Evolutionary conservation across 176 grass and related monocot species (phyloP), one percentile per base, ranked within the genome.

Genomic region (Olyra latifolia): DNA sequence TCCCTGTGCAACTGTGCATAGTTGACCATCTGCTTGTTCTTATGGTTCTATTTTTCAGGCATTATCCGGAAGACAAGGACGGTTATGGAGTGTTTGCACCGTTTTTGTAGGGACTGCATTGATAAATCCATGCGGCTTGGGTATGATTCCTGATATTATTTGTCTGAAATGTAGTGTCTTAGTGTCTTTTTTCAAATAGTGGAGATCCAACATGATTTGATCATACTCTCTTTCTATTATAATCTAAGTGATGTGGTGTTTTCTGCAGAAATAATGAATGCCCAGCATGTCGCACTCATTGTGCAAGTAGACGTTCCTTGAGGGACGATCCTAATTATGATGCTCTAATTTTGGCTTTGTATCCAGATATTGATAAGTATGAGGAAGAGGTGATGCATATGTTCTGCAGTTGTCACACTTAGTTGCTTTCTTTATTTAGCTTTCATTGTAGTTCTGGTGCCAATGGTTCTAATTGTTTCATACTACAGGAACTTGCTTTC

Each of bases 61-160:
- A 95, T 95, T 79, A 92, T 95, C 60, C 76, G 89, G 4, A 95
- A 95, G 73, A 95, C 92, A 76, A 89, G 92, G 66, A 95, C 92
- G 9, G 92, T 95, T 73, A 95, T 95, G 92, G 92, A 95, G 78
- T 95, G 92, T 80, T 72, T 95, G 80, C 92, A 95, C 79, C 89
- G 92, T 10, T 95, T 95, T 89, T 95, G 92, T 62, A 89, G 92
- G 83, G 92, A 95, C 54, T 95, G 92, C 81, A 95, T 91, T 75
- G 92, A 95, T 80, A 95, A 92, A 92, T 95, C 92, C 28, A 95
- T 95, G 92, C 76, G 93, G 23, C 93, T 97, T 66, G 91, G 93
- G 93, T 97, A 94, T 87, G 83, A 19, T 44, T 27, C 23, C 40
- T 58, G 32, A 64, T 80, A 17, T 58, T 80, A 66, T 57, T 40